A percentile compares a stretch with the other conserved stretches of the same genome.
phyloP scores from a whole-genome alignment of 257 asterid species.

The Catharanthus roseus region DNA sequence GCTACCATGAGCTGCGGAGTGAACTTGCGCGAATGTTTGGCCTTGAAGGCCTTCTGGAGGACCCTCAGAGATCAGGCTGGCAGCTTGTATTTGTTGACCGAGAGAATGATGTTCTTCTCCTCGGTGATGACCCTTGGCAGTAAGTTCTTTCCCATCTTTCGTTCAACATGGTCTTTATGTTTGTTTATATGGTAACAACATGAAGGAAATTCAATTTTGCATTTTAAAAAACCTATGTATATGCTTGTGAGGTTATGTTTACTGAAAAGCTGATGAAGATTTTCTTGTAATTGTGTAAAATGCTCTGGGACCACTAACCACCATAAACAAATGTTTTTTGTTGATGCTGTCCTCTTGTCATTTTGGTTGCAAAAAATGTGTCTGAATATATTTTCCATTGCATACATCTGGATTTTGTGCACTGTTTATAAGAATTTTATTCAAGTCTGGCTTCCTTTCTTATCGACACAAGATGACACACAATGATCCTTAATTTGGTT shows the following conservation, averaged over 20 bases:
- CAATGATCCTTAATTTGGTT: neutral
- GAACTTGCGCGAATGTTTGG: slow-evolving; percentile 95
- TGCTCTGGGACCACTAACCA: neutral
- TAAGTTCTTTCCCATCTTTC: slow-evolving; percentile 33
- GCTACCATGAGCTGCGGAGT: slow-evolving; percentile 83
- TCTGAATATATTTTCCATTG: neutral
- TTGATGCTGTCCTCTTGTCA: neutral
- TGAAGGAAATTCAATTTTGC: neutral
- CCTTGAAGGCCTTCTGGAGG: slow-evolving; percentile 90
- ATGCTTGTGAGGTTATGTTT: neutral
- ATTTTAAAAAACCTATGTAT: neutral
- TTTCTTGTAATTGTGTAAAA: neutral
- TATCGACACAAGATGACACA: too few species aligned
- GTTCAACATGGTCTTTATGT: neutral
- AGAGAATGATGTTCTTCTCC: slow-evolving; percentile 92
- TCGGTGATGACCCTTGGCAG: slow-evolving; percentile 99
- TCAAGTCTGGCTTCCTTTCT: neutral
- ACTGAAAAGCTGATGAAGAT: neutral
- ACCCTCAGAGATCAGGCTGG: slow-evolving; percentile 99
- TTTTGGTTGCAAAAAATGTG: neutral
- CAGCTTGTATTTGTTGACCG: slow-evolving; percentile 99
- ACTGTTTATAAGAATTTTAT: neutral
- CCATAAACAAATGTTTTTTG: neutral
- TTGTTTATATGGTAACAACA: too few species aligned
- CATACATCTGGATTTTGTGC: neutral